Percentiles rank a stretch among this genome's conserved stretches.
These are phyloP conservation scores for Chimonanthus praecox DNA, from an alignment of 164 flowering plant genomes.

Conservation along the genomic window DNA sequence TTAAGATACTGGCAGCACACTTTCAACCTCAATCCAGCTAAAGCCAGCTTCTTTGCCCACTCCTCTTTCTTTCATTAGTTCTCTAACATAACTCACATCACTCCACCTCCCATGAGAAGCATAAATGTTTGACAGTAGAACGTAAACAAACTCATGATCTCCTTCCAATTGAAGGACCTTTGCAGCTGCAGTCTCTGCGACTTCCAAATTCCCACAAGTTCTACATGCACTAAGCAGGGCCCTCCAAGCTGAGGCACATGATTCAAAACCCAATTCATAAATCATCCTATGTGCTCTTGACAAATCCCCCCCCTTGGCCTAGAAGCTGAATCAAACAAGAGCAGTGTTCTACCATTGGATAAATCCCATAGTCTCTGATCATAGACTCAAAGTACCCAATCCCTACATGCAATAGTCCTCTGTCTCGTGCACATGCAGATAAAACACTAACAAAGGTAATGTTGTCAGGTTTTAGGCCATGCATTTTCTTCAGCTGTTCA, in stretches of 20 bases:
- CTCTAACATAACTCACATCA: slow-evolving; percentile 33
- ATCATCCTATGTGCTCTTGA: slow-evolving; percentile 43
- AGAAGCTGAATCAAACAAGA: slow-evolving; percentile 49
- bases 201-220: slow-evolving; percentile 26
- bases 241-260: slow-evolving; percentile 50
- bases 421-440: slow-evolving; percentile 42
- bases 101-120: slow-evolving; percentile 47
- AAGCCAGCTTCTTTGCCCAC: slow-evolving; percentile 52
- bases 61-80: slow-evolving; percentile 43
- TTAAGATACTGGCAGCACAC: slow-evolving; percentile 3
- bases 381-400: slow-evolving; percentile 37
- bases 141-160: slow-evolving; percentile 47
- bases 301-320: slow-evolving; percentile 52
- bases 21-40: slow-evolving; percentile 52
- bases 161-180: slow-evolving; percentile 46
- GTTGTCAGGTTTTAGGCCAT: slow-evolving; percentile 38
- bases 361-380: slow-evolving; percentile 39
- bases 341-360: slow-evolving; percentile 50
- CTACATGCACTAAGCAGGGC: slow-evolving; percentile 59
- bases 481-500: slow-evolving; percentile 30
- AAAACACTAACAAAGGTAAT: slow-evolving; percentile 56
- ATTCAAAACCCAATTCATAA: slow-evolving; percentile 40
- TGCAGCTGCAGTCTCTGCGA: slow-evolving; percentile 51
- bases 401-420: slow-evolving; percentile 21
- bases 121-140: slow-evolving; percentile 50